Base-by-base conservation (phyloP, 495 filamentous ascomycete species). In the Aspergillus diversus region DNA sequence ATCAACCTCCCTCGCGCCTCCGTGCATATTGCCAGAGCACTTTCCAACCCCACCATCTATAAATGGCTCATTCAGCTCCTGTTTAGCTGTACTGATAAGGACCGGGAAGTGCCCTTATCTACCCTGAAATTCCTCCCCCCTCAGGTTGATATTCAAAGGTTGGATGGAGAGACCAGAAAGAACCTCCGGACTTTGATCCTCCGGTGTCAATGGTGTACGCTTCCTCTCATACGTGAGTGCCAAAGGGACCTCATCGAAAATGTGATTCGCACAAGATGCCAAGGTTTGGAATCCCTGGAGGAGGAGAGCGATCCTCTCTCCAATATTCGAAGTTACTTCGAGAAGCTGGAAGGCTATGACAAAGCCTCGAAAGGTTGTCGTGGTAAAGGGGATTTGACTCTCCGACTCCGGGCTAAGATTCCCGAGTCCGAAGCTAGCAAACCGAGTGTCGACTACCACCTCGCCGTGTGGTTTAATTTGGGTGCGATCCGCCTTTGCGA, bases 1-100 rank as follows among this genome's bases (percentile, higher is more conserved):
- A 55, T 84, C 55, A 80, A 80, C 55, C 76, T 87, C 7, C 81
- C 83, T 1, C 75, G 76, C 46, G 73, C 80, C 8, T 84, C 82
- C 4, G 66, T 71, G 2, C 59, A 65, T 35, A 62, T 80, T 33
- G 63, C 74, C 35, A 51, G 65, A 33, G 66, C 69, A 15, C 72
- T 81, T 7, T 78, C 77, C 39, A 66, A 69, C n/a, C 69, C 68
- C 4, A 33, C 73, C 1, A 62, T 81, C 5, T 80, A 80, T 61
- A 79, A 70, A 49, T 81, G 79, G 79, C 70, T 81, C 9, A 74
- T 80, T 49, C 75, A 77, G 16, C 68, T 80, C 0, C 76, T 67
- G 3, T 81, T 81, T 59, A 78, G 74, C 66, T 77, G 71, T 61
- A 33, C 68, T 43, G 76, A 77, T 34, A 55, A 71, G 1, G 63